Conservation (phyloP, 176 grass and related monocot genomes). For the Bothriochloa decipiens region DNA sequence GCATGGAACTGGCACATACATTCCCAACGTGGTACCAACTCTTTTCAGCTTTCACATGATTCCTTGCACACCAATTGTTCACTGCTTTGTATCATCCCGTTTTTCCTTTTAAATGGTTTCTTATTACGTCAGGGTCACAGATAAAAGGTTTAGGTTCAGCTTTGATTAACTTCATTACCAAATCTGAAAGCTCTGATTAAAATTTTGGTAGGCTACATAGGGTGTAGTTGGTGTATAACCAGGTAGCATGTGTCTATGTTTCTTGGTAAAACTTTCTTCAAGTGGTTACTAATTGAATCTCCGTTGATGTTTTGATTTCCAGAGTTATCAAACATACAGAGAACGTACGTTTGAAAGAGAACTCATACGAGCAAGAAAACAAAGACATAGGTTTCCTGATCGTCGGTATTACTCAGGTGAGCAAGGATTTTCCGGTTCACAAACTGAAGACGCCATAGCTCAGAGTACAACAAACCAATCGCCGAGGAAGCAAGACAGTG, state of each 20-base stretch:
- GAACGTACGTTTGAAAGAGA: conserved; percentile 21
- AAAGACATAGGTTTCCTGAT: neutral
- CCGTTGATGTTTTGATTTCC: conserved; percentile 24
- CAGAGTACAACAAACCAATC: conserved; percentile 3
- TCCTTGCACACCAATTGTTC: no score
- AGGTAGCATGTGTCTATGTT: neutral
- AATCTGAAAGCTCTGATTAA: no score
- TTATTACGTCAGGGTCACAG: neutral
- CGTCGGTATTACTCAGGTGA: neutral
- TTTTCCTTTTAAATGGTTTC: neutral
- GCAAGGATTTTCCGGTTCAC: neutral
- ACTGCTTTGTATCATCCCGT: no score
- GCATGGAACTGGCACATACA: conserved; percentile 48
- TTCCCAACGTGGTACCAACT: conserved; percentile 49
- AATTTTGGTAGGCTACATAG: neutral
- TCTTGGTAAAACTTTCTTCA: neutral
- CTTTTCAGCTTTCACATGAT: neutral
- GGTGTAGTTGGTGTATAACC: neutral
- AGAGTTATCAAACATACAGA: conserved; percentile 28
- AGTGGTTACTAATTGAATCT: conserved; percentile 15
- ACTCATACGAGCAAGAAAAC: conserved; percentile 24
- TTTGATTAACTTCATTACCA: no score
- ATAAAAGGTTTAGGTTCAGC: neutral
- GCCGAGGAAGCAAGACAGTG: neutral
- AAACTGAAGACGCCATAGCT: neutral